Percentiles rank a stretch among this genome's conserved stretches.
Evolutionary conservation across 345 rosid genomes (phyloP).

Genomic region (Salix viminalis): DNA sequence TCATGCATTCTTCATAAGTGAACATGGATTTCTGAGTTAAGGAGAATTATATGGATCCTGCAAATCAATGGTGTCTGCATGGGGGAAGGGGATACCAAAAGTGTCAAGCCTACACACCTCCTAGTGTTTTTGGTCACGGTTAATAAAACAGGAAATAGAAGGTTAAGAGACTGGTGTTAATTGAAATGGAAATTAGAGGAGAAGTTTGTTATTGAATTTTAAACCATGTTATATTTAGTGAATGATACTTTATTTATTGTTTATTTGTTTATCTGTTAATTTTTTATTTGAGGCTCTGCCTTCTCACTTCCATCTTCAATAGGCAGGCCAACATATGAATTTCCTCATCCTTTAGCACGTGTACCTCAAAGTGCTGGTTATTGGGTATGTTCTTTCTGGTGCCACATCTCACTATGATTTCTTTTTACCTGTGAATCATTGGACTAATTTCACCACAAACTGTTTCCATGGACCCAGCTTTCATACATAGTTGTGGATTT

Average conservation of each 20-base stretch:
- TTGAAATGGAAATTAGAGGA: background rate
- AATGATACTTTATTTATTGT: background rate
- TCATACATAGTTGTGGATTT: constrained; percentile 92
- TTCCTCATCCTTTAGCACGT: constrained; percentile 97
- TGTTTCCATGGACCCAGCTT: constrained; percentile 44
- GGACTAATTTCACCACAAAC: background rate
- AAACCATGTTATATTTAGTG: background rate
- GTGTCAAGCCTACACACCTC: background rate
- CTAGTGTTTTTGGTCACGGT: background rate
- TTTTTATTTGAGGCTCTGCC: constrained; percentile 22
- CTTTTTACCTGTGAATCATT: background rate
- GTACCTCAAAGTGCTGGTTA: constrained; percentile 92
- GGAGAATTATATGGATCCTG: background rate
- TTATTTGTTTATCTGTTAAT: background rate
- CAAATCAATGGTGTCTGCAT: background rate
- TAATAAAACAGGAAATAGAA: background rate
- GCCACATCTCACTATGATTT: background rate
- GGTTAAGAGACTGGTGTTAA: background rate
- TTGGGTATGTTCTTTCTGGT: constrained; percentile 60
- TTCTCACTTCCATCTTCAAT: constrained; percentile 55
- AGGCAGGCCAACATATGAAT: constrained; percentile 98
- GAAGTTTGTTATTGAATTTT: background rate
- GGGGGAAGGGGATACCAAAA: background rate
- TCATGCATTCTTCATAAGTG: background rate
- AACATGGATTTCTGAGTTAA: background rate